Evolutionary conservation across 2,329 filamentous ascomycete species (phyloP).

Genomic region (Pseudocercospora crystallina): DNA sequence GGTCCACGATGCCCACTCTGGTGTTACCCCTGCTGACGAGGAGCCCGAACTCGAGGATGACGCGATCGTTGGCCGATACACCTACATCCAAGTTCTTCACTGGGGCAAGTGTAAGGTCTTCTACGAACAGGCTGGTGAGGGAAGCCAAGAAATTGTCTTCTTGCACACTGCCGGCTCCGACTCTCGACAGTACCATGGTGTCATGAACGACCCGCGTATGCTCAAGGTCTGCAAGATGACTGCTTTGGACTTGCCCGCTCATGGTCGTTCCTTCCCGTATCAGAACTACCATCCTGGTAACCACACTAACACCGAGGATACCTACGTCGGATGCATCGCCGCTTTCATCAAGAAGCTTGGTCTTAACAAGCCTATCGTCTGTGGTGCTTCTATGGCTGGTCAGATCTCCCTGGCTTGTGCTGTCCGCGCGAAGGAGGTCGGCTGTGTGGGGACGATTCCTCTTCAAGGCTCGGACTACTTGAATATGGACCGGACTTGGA

Average conservation of each 20-base stretch:
- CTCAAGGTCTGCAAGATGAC: conserved; percentile 51
- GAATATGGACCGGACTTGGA: conserved; percentile 43
- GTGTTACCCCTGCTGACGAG: conserved; percentile 43
- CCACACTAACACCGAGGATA: conserved; percentile 51
- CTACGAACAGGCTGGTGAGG: conserved; percentile 50
- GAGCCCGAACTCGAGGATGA: conserved; percentile 43
- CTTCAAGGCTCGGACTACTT: conserved; percentile 47
- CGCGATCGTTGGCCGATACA: conserved; percentile 49
- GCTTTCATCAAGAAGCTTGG: conserved; percentile 46
- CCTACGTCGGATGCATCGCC: conserved; percentile 48
- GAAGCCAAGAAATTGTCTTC: conserved; percentile 46
- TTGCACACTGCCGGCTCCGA: conserved; percentile 45
- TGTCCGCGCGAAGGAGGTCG: conserved; percentile 48
- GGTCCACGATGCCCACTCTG: conserved; percentile 48
- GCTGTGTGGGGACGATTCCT: conserved; percentile 48
- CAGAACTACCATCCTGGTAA: conserved; percentile 40
- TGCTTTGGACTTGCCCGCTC: conserved; percentile 52
- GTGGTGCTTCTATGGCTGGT: conserved; percentile 53
- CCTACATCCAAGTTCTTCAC: conserved; percentile 45
- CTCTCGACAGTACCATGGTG: conserved; percentile 52
- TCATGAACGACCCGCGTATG: conserved; percentile 52
- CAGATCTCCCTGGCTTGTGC: conserved; percentile 52
- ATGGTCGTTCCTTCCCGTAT: conserved; percentile 50
- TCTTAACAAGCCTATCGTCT: conserved; percentile 49
- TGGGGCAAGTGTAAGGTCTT: conserved; percentile 54